Conservation (phyloP, 2,329 filamentous ascomycete genomes). For the Penicillium sp. region DNA sequence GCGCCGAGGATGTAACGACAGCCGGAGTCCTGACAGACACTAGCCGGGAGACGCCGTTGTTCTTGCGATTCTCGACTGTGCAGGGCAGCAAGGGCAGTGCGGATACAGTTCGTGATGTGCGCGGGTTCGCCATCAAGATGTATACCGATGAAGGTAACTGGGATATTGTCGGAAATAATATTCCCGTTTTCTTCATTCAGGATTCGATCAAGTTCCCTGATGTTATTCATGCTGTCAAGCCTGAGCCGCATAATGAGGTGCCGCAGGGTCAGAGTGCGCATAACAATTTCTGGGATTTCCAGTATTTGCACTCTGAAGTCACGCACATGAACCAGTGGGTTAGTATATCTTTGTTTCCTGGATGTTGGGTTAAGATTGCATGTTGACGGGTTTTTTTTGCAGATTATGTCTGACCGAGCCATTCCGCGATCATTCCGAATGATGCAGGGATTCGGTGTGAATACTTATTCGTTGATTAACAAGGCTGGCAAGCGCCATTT, state of each 20-base stretch:
- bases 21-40: slow-evolving; percentile 68
- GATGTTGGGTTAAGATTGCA: background rate
- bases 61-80: slow-evolving; percentile 76
- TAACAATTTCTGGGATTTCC: slow-evolving; percentile 54
- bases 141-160: slow-evolving; percentile 77
- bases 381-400: background rate
- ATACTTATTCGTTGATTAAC: slow-evolving; percentile 37
- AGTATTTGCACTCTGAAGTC: slow-evolving; percentile 34
- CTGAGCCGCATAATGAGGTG: slow-evolving; percentile 43
- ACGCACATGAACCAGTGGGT: slow-evolving; percentile 39
- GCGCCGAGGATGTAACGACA: slow-evolving; percentile 60
- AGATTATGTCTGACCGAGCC: slow-evolving; percentile 39
- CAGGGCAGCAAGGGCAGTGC: slow-evolving; percentile 72
- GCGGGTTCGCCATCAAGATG: slow-evolving; percentile 75
- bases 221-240: slow-evolving; percentile 44
- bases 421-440: slow-evolving; percentile 38
- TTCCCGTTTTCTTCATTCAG: slow-evolving; percentile 45
- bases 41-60: slow-evolving; percentile 62
- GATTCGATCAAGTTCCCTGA: slow-evolving; percentile 45
- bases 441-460: slow-evolving; percentile 41
- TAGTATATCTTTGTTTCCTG: slow-evolving; percentile 2
- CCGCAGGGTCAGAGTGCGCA: slow-evolving; percentile 51
- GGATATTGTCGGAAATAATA: slow-evolving; percentile 48
- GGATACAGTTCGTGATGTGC: slow-evolving; percentile 79
- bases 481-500: slow-evolving; percentile 35